Percentiles rank a stretch among this genome's conserved stretches.
Evolutionary conservation across 768 basidiomycete species (phyloP).

Genomic region (Russula vinacea): DNA sequence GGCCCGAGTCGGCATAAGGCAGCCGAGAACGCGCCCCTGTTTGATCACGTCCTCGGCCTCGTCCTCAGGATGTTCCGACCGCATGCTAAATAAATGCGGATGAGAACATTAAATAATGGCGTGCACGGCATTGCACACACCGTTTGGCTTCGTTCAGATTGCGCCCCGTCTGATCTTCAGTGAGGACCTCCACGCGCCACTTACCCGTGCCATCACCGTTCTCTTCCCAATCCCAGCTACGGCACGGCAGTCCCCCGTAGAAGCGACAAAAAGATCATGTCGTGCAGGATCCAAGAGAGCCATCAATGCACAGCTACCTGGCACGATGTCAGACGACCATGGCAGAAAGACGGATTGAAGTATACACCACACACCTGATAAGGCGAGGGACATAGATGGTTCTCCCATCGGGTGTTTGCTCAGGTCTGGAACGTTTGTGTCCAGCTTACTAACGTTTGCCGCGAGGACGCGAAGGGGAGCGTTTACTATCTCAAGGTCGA

Average conservation of each 20-base stretch:
- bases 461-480: conserved; percentile 76
- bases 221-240: conserved; percentile 92
- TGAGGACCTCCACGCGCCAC: conserved; percentile 93
- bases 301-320: conserved; percentile 88
- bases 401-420: conserved; percentile 68
- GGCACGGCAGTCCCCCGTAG: conserved; percentile 91
- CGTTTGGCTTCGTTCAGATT: conserved; percentile 81
- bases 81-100: conserved; percentile 49
- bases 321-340: conserved; percentile 24
- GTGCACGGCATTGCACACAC: conserved; percentile 43
- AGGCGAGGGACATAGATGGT: conserved; percentile 74
- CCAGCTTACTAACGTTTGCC: conserved; percentile 50
- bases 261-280: conserved; percentile 82
- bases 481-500: conserved; percentile 80
- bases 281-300: conserved; percentile 83
- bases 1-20: conserved; percentile 80
- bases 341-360: neutral
- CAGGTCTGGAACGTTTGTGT: conserved; percentile 58
- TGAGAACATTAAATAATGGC: neutral
- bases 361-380: conserved; percentile 55
- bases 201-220: conserved; percentile 58
- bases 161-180: conserved; percentile 93
- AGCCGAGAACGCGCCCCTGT: conserved; percentile 80
- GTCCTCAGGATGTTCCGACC: conserved; percentile 75
- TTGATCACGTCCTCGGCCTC: conserved; percentile 72